Conservation (phyloP, 2,329 filamentous ascomycete genomes). For the Ophiostoma novo-ulmi region DNA sequence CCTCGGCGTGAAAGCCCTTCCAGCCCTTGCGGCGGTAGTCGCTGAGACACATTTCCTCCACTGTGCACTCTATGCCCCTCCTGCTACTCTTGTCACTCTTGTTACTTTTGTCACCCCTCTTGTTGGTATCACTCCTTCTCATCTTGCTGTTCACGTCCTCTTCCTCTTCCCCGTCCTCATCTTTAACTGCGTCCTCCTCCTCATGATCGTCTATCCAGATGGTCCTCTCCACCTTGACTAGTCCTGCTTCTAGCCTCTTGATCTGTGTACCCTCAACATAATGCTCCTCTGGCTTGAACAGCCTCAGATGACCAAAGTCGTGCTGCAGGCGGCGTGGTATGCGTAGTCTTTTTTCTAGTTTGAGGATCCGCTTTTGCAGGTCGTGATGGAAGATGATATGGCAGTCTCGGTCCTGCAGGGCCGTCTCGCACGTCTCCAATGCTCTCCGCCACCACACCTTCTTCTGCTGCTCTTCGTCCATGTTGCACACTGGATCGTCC, state of each 20-base stretch:
- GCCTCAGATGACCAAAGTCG: constrained; percentile 79
- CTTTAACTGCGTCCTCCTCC: background rate
- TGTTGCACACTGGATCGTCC: constrained; percentile 39
- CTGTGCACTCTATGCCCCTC: constrained; percentile 59
- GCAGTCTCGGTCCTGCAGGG: constrained; percentile 80
- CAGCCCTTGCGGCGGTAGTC: constrained; percentile 78
- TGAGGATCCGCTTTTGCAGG: constrained; percentile 85
- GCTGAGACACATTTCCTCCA: constrained; percentile 90
- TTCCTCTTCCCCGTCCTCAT: background rate
- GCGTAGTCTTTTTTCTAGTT: constrained; percentile 79
- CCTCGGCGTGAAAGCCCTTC: constrained; percentile 93
- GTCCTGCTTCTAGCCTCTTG: constrained; percentile 45
- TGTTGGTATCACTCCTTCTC: constrained; percentile 5
- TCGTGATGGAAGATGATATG: constrained; percentile 94
- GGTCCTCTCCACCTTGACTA: constrained; percentile 57
- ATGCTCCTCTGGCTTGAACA: constrained; percentile 71
- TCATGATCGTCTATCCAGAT: constrained; percentile 69
- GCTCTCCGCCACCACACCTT: constrained; percentile 78
- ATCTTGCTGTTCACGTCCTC: background rate
- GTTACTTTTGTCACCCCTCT: background rate
- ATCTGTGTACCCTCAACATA: constrained; percentile 73
- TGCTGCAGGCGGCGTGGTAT: constrained; percentile 83
- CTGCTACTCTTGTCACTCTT: background rate
- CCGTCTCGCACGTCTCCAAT: constrained; percentile 74
- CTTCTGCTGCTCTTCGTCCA: constrained; percentile 54